Base-by-base conservation (phyloP, 2,329 filamentous ascomycete species). In the Exophiala phaeomuriformis region DNA sequence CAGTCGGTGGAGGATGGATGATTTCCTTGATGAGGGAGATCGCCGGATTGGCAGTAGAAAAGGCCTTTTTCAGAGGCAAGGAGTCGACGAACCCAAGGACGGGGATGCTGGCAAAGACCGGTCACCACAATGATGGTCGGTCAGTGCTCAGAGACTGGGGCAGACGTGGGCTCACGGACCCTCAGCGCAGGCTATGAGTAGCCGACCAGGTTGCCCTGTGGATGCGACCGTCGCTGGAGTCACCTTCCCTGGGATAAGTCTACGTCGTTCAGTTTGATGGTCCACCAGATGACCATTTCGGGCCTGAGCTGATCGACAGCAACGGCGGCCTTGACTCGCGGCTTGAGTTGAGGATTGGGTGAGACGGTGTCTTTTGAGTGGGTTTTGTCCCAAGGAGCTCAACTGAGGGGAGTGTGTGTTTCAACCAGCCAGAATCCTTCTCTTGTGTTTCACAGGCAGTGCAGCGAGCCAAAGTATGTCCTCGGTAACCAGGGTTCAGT, bases 231-330 rank as follows among this genome's bases (percentile, higher is more conserved):
- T 39, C 19, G 4, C 9, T 8, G 6, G 36, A n/a, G 7, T 39
- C 10, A n/a, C 6, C 10, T 12, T 35, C 45, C 52, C 52, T 36
- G 49, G 46, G 45, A 33, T 33, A 36, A 43, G 47, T 51, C 27
- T 42, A 47, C 50, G 50, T 52, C 43, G 50, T 52, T 47, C 43
- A 27, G 19, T 7, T 44, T 5, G 6, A 12, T 19, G 44, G 4
- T 45, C 28, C 42, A 45, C 30, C 42, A 35, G 30, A 43, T 54
- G 46, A 49, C 49, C 50, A 40, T 32, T 32, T 36, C 48, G 39
- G 51, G 51, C 41, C 35, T 49, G 51, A 54, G 54, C 35, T 51
- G 55, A 57, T 57, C 53, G 53, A 51, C 53, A 56, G 36, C 46
- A 41, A 49, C 35, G 28, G 39, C 19, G 44, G 45, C 27, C 44